Evolutionary conservation across 192 early-diverging fungal species (phyloP).

Genomic region (Oehlia diaphana): DNA sequence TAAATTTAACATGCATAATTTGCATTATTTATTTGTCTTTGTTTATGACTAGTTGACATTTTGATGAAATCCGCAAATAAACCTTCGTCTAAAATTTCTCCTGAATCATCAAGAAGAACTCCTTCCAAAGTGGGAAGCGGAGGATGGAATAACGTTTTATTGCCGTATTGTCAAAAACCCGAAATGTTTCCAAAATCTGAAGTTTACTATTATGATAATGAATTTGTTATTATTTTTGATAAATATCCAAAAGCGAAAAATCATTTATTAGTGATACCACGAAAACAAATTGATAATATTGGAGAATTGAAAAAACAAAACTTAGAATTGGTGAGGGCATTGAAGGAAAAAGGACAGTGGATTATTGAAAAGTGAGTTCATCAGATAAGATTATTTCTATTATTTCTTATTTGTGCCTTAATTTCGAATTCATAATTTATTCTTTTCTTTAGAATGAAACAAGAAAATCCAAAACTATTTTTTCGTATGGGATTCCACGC

Average conservation of each 20-base stretch:
- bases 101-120: neutral
- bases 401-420: neutral
- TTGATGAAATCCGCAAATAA: neutral
- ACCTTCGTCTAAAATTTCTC: neutral
- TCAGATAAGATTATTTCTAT: too few relatives aligned
- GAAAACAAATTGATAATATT: slow-evolving; percentile 40
- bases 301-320: slow-evolving; percentile 34
- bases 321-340: slow-evolving; percentile 34
- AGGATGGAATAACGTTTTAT: slow-evolving; percentile 24
- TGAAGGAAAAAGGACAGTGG: slow-evolving; percentile 36
- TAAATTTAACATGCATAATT: neutral
- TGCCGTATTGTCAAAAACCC: slow-evolving; percentile 44
- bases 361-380: slow-evolving; percentile 32
- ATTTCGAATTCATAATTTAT: neutral
- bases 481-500: slow-evolving; percentile 65
- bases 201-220: slow-evolving; percentile 43
- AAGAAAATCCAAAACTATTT: slow-evolving; percentile 26
- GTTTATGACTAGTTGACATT: slow-evolving; percentile 4
- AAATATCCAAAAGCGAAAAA: slow-evolving; percentile 52
- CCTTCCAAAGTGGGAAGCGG: neutral
- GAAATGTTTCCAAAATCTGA: slow-evolving; percentile 36
- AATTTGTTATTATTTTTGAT: slow-evolving; percentile 53
- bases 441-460: slow-evolving; percentile 23
- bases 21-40: neutral
- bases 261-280: slow-evolving; percentile 53